Base-by-base conservation (phyloP, 2,329 filamentous ascomycete genomes). In the Neofusicoccum sp. region DNA sequence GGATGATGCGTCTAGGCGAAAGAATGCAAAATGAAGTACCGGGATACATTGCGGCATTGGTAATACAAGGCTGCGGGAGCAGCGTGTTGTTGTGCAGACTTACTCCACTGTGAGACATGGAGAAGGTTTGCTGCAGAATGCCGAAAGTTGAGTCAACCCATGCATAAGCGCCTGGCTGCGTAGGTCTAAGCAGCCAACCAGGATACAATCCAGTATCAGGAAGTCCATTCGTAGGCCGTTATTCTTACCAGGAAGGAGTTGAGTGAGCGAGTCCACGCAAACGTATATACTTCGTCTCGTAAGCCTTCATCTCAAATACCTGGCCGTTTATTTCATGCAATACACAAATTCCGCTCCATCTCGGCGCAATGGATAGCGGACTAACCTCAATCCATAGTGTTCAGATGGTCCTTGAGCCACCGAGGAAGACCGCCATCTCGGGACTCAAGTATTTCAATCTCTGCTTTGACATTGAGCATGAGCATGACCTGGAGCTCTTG, bases 401-500 rank as follows among this genome's bases (percentile, higher is more conserved):
- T 28, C 7, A 60, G 36, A 1, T 34, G 44, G 14, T 28, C 34
- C 45, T 31, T 9, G 16, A 60, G 40, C 70, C 74, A 75, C 31
- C 64, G 59, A 30, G 68, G 66, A 30, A 76, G 48, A 7, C 74
- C 72, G 20, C 68, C 68, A 7, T 67, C 62, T 24, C 66, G 44
- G 61, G 73, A 71, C 36, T 89, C 86, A 6, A 90, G 73, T 16
- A 86, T 82, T 68, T 95, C 89, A 54, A 93, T 90, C 69, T 95
- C 90, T 0, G 88, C 88, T 68, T 93, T 95, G 49, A 86, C 67
- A 57, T 89, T 88, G 54, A 93, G 76, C 76, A 89, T 82, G 20
- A 93, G 74, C 89, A 93, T 92, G 0, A 80, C 66, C 68, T 91
- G 89, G 14, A 93, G 66, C 66, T 92, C 87, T 2, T 73, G 73